Evolutionary conservation across 2,329 filamentous ascomycete species (phyloP).

Genomic region (Cladosporium halotolerans): DNA sequence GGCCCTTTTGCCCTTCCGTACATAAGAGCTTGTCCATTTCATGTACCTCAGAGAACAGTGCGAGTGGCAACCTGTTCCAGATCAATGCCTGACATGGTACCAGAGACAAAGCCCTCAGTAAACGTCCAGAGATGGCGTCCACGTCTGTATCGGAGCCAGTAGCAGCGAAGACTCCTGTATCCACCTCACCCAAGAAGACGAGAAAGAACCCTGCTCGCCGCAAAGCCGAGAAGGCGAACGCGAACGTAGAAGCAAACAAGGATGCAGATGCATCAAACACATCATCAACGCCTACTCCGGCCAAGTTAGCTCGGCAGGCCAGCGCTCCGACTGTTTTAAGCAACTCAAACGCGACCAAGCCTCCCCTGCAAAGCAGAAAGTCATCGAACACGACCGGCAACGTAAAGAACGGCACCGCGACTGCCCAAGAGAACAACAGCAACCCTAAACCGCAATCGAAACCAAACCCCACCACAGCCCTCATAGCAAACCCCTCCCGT

Average conservation of each 20-base stretch:
- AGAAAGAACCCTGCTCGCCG: conserved; percentile 20
- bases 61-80: too few species aligned
- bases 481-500: not conserved
- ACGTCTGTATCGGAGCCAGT: too few species aligned
- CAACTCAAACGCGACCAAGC: not conserved
- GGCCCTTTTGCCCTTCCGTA: too few species aligned
- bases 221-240: conserved; percentile 17
- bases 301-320: not conserved
- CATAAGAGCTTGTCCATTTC: too few species aligned
- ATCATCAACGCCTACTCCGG: not conserved
- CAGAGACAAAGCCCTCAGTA: too few species aligned
- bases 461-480: not conserved
- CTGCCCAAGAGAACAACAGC: not conserved
- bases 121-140: too few species aligned
- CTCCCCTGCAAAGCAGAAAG: not conserved
- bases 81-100: too few species aligned
- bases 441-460: not conserved
- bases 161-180: not conserved
- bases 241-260: not conserved
- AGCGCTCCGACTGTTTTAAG: conserved; percentile 1
- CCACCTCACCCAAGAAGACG: conserved; percentile 8
- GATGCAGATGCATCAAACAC: not conserved
- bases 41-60: too few species aligned
- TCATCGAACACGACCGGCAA: not conserved
- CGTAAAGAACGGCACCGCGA: not conserved